These are phyloP conservation scores for Hansenula anomala DNA, from an alignment of 1,139 yeast genomes.

Conservation along the genomic window DNA sequence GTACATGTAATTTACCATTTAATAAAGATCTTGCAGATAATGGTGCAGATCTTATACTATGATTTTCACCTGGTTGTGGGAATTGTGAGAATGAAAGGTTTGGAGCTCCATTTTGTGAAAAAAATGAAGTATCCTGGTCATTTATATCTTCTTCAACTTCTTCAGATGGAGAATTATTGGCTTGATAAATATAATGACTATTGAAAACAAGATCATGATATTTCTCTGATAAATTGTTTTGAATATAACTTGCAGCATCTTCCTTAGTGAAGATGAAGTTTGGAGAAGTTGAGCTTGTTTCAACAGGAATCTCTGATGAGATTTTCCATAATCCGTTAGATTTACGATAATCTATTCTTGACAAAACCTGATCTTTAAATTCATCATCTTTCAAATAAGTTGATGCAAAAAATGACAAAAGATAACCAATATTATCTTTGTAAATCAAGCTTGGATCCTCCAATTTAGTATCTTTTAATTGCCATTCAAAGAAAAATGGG, in stretches of 20 bases:
- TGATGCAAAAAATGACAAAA: constrained; percentile 10
- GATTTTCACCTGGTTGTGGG: constrained; percentile 11
- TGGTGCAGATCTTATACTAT: constrained; percentile 21
- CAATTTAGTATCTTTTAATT: constrained; percentile 13
- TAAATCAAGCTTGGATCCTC: background rate
- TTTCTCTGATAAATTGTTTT: background rate
- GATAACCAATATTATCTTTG: constrained; percentile 19
- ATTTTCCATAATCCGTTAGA: constrained; percentile 13
- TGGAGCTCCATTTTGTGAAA: constrained; percentile 6
- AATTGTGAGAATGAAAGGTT: constrained; percentile 14
- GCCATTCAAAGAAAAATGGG: constrained; percentile 47
- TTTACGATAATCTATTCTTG: constrained; percentile 18
- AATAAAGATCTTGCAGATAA: constrained; percentile 20
- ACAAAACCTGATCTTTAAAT: constrained; percentile 8
- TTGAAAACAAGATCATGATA: constrained; percentile 15
- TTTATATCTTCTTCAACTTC: constrained; percentile 2
- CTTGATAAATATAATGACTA: constrained; percentile 18
- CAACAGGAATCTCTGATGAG: constrained; percentile 7
- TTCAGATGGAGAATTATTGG: background rate
- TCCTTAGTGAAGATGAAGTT: constrained; percentile 9
- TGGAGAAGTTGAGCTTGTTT: constrained; percentile 4
- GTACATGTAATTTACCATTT: constrained; percentile 24
- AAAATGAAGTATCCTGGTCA: constrained; percentile 8
- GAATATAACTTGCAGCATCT: constrained; percentile 1
- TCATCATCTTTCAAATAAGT: constrained; percentile 7